Evolutionary conservation across 768 basidiomycete genomes (phyloP), one percentile per base, ranked within the genome.

Genomic region (Termitomyces sp.): DNA sequence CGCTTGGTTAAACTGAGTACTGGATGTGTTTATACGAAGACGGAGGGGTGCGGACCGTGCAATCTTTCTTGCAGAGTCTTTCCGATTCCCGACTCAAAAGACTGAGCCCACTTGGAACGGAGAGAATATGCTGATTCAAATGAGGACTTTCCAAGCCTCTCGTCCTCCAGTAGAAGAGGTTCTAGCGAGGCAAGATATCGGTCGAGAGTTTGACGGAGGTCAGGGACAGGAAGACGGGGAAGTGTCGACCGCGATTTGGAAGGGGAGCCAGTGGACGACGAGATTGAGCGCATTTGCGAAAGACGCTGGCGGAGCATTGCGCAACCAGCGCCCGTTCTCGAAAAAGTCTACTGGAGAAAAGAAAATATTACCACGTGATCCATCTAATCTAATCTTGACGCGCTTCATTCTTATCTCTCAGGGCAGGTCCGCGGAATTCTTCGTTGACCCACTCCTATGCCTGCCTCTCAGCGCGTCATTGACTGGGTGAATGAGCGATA

Each of bases 191-290:
- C 79, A 18, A 95, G 71, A 66, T 97, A 98, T 53, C 78, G 80
- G 60, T 88, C 79, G 35, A 98, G 74, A 0, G 91, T 89, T 62
- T 83, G 77, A 31, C 79, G 77, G 2, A 98, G 79, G 55, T 86
- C 79, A 16, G 94, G 94, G 3, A 97, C 81, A 1, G 95, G 95
- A 10, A 97, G 76, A 53, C 91, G 84, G 11, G 87, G 87, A 2
- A 65, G 68, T 0, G 56, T 64, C 1, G 68, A 54, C 16, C 64
- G 66, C 13, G 16, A 1, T 35, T 22, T 63, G 1, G 51, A 5
- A 23, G 42, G 4, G 5, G 44, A 23, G 13, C 9, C 23, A 33
- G 63, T 46, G 38, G 59, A 53, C 22, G 56, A 51, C 3, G 63
- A 63, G 39, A 60, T 56, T 43, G 50, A 53, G 45, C 58, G 62